A percentile compares a stretch with the other conserved stretches of the same genome.
phyloP scores from a whole-genome alignment of 2,329 filamentous ascomycete genomes.

The Trichoderma asperellum region DNA sequence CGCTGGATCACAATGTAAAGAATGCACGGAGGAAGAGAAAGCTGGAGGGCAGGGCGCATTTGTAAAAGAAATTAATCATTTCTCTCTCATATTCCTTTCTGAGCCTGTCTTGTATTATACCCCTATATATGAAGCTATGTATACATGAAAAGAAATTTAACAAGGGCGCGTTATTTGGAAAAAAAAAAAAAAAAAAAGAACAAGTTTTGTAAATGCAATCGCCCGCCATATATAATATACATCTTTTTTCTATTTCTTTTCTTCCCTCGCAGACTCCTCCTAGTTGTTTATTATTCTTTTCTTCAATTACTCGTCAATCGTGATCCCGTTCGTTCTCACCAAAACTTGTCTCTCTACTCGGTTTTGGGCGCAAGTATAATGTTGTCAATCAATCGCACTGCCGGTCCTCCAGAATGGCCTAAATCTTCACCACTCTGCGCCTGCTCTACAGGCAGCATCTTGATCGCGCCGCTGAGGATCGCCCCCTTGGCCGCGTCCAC shows the following conservation, averaged over 20 bases:
- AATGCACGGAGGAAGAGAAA: constrained; percentile 54
- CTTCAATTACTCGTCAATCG: constrained; percentile 9
- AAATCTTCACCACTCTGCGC: constrained; percentile 72
- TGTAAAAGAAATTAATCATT: constrained; percentile 41
- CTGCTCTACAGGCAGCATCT: constrained; percentile 81
- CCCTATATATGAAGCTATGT: constrained; percentile 17
- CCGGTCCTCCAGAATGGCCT: constrained; percentile 70
- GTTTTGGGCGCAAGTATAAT: constrained; percentile 65
- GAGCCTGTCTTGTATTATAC: constrained; percentile 24
- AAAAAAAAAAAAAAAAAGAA: neutral
- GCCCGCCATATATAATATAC: neutral
- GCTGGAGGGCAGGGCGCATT: constrained; percentile 55
- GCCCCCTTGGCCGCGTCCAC: constrained; percentile 74
- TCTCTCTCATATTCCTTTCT: neutral
- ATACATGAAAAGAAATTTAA: constrained; percentile 9
- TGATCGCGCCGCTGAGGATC: constrained; percentile 86
- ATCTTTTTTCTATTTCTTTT: neutral
- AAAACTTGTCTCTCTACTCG: neutral
- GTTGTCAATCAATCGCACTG: constrained; percentile 92
- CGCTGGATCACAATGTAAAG: constrained; percentile 49
- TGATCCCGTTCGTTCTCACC: neutral
- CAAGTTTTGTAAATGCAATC: neutral
- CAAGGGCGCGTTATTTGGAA: neutral
- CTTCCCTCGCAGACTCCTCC: neutral
- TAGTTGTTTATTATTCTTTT: neutral